Conservation (phyloP, 805 yeast genomes). For the Ogataea henricii region DNA sequence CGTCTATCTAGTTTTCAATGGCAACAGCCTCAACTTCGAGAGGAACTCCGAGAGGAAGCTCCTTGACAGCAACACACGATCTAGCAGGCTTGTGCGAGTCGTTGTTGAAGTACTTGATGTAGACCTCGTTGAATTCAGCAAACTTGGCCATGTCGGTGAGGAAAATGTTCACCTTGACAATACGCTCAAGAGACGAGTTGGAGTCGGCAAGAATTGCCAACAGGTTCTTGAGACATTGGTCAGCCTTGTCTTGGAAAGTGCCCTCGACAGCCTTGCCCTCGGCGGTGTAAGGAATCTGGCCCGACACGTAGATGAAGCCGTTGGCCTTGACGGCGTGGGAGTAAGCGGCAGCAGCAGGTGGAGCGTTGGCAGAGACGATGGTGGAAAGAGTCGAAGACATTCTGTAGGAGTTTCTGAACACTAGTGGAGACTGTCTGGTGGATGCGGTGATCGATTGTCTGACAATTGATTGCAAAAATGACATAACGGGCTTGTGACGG, state of each 20-base stretch:
- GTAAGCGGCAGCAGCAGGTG: conserved; percentile 96
- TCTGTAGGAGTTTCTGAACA: conserved; percentile 23
- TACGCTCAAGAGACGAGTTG: conserved; percentile 78
- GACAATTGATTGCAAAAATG: conserved; percentile 14
- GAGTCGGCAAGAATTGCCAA: conserved; percentile 77
- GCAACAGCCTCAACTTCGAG: conserved; percentile 85
- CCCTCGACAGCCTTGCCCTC: conserved; percentile 81
- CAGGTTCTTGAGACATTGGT: conserved; percentile 69
- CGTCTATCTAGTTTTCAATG: conserved; percentile 48
- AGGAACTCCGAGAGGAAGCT: conserved; percentile 83
- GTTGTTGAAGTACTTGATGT: conserved; percentile 67
- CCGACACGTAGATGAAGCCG: conserved; percentile 88
- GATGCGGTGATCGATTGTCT: conserved; percentile 17
- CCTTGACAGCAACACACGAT: conserved; percentile 94
- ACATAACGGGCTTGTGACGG: conserved; percentile 4
- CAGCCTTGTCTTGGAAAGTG: conserved; percentile 73
- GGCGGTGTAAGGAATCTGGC: conserved; percentile 90
- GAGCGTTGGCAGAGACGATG: conserved; percentile 73
- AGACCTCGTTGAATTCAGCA: conserved; percentile 82
- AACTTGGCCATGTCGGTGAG: conserved; percentile 89
- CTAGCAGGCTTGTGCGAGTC: conserved; percentile 85
- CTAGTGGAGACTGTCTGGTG: conserved; percentile 9
- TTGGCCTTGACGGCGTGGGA: conserved; percentile 94
- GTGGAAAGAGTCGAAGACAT: conserved; percentile 42
- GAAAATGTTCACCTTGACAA: conserved; percentile 87